Conservation (phyloP, 768 basidiomycete species). For the Amanita thiersii region DNA sequence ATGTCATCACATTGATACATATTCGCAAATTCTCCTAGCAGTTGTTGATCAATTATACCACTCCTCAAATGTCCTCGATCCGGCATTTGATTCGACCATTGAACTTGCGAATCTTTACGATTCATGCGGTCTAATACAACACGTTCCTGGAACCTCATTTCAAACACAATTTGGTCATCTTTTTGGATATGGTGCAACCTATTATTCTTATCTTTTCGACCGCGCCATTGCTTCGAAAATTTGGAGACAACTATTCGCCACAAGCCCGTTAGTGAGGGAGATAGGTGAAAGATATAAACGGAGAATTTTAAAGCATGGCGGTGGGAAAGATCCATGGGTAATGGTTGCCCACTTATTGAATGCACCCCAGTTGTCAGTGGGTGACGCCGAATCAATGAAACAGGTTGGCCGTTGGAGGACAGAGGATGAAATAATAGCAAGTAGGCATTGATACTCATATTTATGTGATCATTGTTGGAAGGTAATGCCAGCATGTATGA, state of each 20-base stretch:
- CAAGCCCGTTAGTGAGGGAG: conserved; percentile 59
- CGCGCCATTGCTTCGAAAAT: conserved; percentile 92
- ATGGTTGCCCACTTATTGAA: conserved; percentile 75
- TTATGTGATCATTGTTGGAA: no score
- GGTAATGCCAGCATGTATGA: no score
- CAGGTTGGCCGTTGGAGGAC: conserved; percentile 87
- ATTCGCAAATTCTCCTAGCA: conserved; percentile 85
- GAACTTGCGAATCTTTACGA: conserved; percentile 55
- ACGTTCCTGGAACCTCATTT: conserved; percentile 81
- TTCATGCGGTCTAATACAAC: conserved; percentile 71
- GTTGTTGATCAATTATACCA: conserved; percentile 88
- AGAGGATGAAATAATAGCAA: conserved; percentile 62
- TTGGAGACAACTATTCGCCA: conserved; percentile 68
- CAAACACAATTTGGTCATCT: conserved; percentile 96
- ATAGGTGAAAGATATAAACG: conserved; percentile 77
- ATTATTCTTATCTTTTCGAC: conserved; percentile 97
- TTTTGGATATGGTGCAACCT: conserved; percentile 94
- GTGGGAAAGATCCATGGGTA: conserved; percentile 89
- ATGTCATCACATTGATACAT: conserved; percentile 80
- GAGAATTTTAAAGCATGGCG: conserved; percentile 74
- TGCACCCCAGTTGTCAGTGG: conserved; percentile 54
- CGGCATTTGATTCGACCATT: conserved; percentile 66
- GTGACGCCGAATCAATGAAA: conserved; percentile 79
- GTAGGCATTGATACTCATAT: no score
- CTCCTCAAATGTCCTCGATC: conserved; percentile 47